Base-by-base conservation (phyloP, 2,329 filamentous ascomycete genomes). In the Apiospora sp. region DNA sequence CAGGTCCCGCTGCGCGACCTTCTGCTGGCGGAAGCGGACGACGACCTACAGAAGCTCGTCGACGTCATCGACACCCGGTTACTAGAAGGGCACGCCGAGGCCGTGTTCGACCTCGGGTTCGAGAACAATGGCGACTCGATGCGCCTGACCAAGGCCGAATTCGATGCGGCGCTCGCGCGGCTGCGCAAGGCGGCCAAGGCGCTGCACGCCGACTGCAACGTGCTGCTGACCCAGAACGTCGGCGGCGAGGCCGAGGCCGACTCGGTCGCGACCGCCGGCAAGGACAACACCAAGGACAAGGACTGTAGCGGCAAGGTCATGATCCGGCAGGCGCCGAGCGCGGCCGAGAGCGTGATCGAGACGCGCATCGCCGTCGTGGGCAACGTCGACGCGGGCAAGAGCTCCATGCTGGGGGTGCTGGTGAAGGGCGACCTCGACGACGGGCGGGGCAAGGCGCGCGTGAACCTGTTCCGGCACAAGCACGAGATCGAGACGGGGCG, bases 371-470 rank as follows among this genome's bases (percentile, higher is more conserved):
- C 96, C 0, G 96, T 99, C 0, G 96, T 99, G 10, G 96, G 96
- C 68, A 99, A 99, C 85, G 93, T 99, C 71, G 96, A 99, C 81
- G 96, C 96, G 13, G 96, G 96, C 0, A 99, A 99, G 84, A 97
- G 94, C 80, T 98, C 96, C 41, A 93, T 98, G 90, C 86, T 99
- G 2, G 96, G 96, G 61, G 96, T 99, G 1, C 87, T 99, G 7
- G 96, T 98, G 8, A 98, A 98, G 83, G 96, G 96, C 6, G 94
- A 94, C 70, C 90, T 99, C 1, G 96, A 99, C 78, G 96, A 99
- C 83, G 96, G 96, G 22, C 90, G 96, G 80, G 96, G 96, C 16
- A 96, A 94, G 82, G 96, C 96, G 67, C 92, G 96, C 74, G 94
- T 99, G 70, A 98, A 98, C 76, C 90, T 99, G 16, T 99, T 99